phyloP scores from a whole-genome alignment of 495 filamentous ascomycete species.

The Xylona heveae region DNA sequence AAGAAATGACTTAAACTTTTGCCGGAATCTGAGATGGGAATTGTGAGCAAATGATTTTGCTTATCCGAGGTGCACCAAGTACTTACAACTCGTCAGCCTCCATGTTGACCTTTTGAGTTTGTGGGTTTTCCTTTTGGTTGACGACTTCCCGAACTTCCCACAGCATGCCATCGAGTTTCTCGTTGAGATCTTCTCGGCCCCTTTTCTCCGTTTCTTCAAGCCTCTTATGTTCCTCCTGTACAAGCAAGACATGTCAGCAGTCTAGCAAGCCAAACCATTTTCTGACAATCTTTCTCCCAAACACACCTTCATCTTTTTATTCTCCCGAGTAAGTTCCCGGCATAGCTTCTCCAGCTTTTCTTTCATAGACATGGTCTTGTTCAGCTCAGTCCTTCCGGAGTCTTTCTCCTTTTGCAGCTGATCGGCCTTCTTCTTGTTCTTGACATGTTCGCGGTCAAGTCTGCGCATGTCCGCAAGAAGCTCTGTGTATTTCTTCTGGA shows the following conservation, averaged over 20 bases:
- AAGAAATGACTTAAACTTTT: constrained; percentile 78
- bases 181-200: constrained; percentile 65
- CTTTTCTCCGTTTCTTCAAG: constrained; percentile 64
- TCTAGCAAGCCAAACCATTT: not conserved
- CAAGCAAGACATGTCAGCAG: constrained; percentile 4
- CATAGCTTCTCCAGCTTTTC: constrained; percentile 92
- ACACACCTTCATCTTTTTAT: constrained; percentile 84
- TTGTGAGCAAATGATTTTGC: constrained; percentile 2
- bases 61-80: constrained; percentile 1
- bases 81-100: constrained; percentile 75
- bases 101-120: constrained; percentile 50
- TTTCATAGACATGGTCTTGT: constrained; percentile 67
- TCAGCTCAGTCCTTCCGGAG: constrained; percentile 63
- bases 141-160: constrained; percentile 63
- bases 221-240: constrained; percentile 75
- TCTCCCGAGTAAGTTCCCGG: constrained; percentile 79
- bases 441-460: constrained; percentile 77
- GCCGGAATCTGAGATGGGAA: constrained; percentile 42
- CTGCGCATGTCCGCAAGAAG: constrained; percentile 85
- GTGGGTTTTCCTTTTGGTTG: constrained; percentile 55
- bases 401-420: constrained; percentile 95
- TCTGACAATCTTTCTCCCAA: constrained; percentile 1
- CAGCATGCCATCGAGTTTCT: constrained; percentile 53
- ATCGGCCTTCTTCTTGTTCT: constrained; percentile 89
- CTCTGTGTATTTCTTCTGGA: constrained; percentile 81